Evolutionary conservation across 2,329 filamentous ascomycete species (phyloP).

Genomic region (Simplicillium sp.): DNA sequence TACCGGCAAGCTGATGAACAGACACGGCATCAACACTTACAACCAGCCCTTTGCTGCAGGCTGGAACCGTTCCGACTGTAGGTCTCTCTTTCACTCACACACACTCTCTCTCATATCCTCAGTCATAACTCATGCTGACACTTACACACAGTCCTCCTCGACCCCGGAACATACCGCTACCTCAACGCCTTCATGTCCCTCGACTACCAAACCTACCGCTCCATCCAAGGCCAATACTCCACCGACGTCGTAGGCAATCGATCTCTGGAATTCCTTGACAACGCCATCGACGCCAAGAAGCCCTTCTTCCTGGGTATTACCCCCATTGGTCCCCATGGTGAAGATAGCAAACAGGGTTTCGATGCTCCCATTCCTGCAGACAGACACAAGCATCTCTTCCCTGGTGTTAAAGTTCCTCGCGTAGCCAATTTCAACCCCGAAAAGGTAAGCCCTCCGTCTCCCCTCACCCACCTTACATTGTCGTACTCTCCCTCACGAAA

Average conservation of each 20-base stretch:
- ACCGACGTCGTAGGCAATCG: conserved; percentile 43
- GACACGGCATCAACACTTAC: conserved; percentile 38
- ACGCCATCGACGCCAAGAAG: conserved; percentile 30
- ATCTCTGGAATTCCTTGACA: conserved; percentile 41
- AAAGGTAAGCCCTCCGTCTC: conserved; percentile 3
- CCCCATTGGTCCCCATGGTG: conserved; percentile 27
- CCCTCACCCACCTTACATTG: not conserved
- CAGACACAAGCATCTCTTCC: conserved; percentile 52
- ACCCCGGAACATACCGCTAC: conserved; percentile 60
- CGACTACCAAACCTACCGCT: conserved; percentile 31
- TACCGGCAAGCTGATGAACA: conserved; percentile 46
- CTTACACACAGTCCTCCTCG: conserved; percentile 39
- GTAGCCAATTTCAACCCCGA: conserved; percentile 56
- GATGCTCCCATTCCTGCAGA: conserved; percentile 29
- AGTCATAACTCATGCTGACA: no score
- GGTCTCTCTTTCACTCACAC: conserved; percentile 5
- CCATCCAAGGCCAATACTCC: conserved; percentile 41
- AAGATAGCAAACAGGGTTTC: conserved; percentile 35
- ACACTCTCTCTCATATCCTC: no score
- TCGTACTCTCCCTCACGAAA: not conserved
- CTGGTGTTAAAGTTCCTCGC: conserved; percentile 49
- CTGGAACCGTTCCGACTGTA: conserved; percentile 39
- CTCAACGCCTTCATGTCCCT: conserved; percentile 49
- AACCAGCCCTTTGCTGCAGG: conserved; percentile 41
- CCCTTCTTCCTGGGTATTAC: conserved; percentile 51